These are phyloP conservation scores for Sordariomycetes sp. DNA, from an alignment of 2,329 filamentous ascomycete genomes.

Conservation along the genomic window DNA sequence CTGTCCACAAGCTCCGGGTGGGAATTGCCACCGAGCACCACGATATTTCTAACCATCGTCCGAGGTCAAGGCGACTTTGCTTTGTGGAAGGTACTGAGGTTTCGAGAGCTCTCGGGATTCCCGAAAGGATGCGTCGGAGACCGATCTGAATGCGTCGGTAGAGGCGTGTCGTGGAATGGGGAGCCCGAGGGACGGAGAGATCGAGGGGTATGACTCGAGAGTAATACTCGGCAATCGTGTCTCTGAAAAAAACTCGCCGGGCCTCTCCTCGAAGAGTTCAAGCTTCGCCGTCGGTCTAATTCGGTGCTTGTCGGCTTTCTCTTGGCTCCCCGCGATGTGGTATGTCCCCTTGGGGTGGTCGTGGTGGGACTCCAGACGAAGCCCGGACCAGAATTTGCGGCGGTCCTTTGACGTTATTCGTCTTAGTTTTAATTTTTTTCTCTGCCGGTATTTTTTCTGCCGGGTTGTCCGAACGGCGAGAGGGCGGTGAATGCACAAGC, in stretches of 20 bases:
- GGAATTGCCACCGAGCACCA: constrained; percentile 85
- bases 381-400: not conserved
- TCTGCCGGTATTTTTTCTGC: not conserved
- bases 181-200: not conserved
- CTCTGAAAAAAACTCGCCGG: not conserved
- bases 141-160: not conserved
- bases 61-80: not conserved
- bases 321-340: not conserved
- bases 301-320: not conserved
- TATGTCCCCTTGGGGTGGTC: not conserved
- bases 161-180: not conserved
- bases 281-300: not conserved
- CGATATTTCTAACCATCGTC: constrained; percentile 86
- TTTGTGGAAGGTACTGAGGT: not conserved
- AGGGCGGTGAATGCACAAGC: not conserved
- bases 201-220: not conserved
- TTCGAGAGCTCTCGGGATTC: not conserved
- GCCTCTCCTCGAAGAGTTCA: not conserved
- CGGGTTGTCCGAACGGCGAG: not conserved
- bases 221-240: not conserved
- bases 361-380: not conserved
- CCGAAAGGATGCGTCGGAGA: not conserved
- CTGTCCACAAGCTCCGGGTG: constrained; percentile 79
- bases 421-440: not conserved
- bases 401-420: not conserved